These are phyloP conservation scores for Ascosphaera apis DNA, from an alignment of 2,329 filamentous ascomycete species.

Conservation along the genomic window DNA sequence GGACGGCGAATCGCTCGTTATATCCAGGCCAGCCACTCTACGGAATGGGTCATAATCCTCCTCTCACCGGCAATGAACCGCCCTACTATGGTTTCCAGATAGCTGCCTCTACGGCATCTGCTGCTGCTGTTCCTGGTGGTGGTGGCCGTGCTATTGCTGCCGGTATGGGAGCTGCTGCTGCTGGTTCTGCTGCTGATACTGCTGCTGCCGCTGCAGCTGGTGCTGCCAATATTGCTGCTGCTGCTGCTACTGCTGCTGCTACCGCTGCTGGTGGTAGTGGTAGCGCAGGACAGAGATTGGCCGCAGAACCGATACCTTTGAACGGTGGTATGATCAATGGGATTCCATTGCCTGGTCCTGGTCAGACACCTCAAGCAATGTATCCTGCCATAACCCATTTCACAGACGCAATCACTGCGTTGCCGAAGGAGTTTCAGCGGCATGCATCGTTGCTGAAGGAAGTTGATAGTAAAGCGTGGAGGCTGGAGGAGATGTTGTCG, in stretches of 20 bases:
- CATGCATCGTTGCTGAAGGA: conserved; percentile 94
- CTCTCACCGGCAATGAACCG: neutral
- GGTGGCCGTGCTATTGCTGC: neutral
- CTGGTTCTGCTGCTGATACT: neutral
- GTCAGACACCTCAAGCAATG: conserved; percentile 25
- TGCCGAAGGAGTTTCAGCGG: conserved; percentile 83
- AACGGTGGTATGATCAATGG: conserved; percentile 1
- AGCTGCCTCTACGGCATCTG: conserved; percentile 1
- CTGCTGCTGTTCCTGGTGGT: too few species aligned
- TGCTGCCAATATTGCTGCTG: neutral
- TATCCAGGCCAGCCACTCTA: conserved; percentile 9
- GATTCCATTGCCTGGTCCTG: conserved; percentile 5
- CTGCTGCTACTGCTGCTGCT: neutral
- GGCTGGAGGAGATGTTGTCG: conserved; percentile 61
- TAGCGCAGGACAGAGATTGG: too few species aligned
- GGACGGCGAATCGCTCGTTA: conserved; percentile 18
- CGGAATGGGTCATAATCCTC: too few species aligned
- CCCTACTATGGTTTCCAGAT: neutral
- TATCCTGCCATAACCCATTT: conserved; percentile 52
- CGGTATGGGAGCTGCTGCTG: neutral
- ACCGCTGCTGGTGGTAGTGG: neutral
- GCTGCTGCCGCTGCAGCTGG: neutral
- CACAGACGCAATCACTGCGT: conserved; percentile 71
- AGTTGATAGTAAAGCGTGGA: conserved; percentile 88
- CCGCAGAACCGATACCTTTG: too few species aligned